Base-by-base conservation (phyloP, 257 asterid genomes). In the Solanum lycopersicoides region DNA sequence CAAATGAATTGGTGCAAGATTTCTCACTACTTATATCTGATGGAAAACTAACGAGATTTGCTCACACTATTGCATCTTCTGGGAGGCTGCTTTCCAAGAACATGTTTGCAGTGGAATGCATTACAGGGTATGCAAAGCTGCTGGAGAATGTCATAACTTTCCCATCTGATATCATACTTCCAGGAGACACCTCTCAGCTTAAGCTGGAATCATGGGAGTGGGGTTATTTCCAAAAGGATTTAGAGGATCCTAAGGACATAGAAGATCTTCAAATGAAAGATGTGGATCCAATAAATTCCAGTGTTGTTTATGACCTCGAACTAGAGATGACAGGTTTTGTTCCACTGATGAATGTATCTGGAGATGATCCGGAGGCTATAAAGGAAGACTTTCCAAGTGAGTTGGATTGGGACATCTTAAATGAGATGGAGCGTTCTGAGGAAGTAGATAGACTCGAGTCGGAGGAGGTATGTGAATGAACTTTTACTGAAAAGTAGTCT, bases 81-180 rank as follows among this genome's bases (percentile, higher is more conserved):
- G 98, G 97, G 86, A 94, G 93, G 87, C 91, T 94, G 89, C 96
- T 90, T 60, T 98, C 97, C 59, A 94, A 91, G 91, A 95, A 97
- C 91, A 91, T 97, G 98, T 91, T 95, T 87, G 99, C 99, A 79
- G 88, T 92, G 60, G 98, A 96, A 89, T 96, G 98, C 92, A 89
- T 93, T 84, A 65, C 83, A 76, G 93, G 90, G 59, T 93, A 93
- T 86, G 98, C 98, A 84, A 89, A 91, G 85, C 93, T 96, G 87
- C 89, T 96, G 79, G 99, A 97, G 90, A 88, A 93, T 90, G 90
- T 92, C 87, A 89, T 97, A 88, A 86, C 93, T 92, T 97, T 97
- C 89, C 98, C 99, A 74, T 96, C 99, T 77, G 98, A 97, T 91
- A 98, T 94, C 77, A 89, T 92, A 89, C 91, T 95, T 82, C 98